Base-by-base conservation (phyloP, 2,329 filamentous ascomycete genomes). In the Aspergillus proliferans region DNA sequence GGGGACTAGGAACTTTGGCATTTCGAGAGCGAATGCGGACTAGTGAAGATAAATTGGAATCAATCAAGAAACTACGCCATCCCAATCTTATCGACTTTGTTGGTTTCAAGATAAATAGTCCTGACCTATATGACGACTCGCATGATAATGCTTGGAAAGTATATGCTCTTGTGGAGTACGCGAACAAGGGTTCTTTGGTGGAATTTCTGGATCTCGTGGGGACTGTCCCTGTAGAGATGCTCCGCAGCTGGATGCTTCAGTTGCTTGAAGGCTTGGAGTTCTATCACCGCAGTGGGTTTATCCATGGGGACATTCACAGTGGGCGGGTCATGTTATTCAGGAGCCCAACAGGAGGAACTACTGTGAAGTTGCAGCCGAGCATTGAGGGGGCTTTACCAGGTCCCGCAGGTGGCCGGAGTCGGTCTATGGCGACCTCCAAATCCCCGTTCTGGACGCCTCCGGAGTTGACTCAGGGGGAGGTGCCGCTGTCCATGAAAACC, bases 181-280 rank as follows among this genome's bases (percentile, higher is more conserved):
- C 88, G 9, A 86, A 89, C 46, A 90, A 88, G 65, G 90, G 89
- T 0, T 88, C 91, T 0, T 72, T 98, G 12, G 82, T 85, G 24
- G 89, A 95, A 59, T 76, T 94, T 18, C 76, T 98, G 26, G 86
- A 92, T 49, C 80, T 92, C 52, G 83, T 89, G 39, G 88, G 87
- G 4, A 80, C 80, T 26, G 73, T 96, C 45, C 81, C 86, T 39
- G 80, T 87, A 46, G 81, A 82, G 54, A 91, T 85, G 64, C 84
- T 91, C 41, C 85, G 90, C 47, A 84, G 88, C 21, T 97, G 90
- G 86, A 93, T 89, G n/a, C 83, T 91, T 51, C 89, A 95, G 60
- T 76, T 98, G 15, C 79, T 98, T 22, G 89, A 96, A 70, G 93
- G 86, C 0, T 74, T 98, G 24, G 87, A 89, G 50, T 95, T 86